These are phyloP conservation scores for Trebouxia sp. DNA, from an alignment of 139 green algal species.

Conservation along the genomic window DNA sequence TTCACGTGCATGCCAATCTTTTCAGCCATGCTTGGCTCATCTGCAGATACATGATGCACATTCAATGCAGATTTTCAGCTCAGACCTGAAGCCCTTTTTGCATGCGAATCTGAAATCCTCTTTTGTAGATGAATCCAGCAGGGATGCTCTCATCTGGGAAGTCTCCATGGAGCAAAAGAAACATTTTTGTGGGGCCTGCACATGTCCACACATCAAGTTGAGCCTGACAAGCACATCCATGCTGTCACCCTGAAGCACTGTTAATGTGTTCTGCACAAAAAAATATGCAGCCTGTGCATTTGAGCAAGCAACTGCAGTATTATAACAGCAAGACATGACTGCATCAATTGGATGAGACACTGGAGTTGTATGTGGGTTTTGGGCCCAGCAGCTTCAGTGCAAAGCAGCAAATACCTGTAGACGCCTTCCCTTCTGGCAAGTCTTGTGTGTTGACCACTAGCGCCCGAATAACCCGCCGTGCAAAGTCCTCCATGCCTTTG, in stretches of 20 bases:
- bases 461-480: conserved; percentile 1
- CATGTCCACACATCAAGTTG: background rate
- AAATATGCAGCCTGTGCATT: no score
- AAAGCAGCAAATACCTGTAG: conserved; percentile 7
- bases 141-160: background rate
- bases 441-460: conserved; percentile 23
- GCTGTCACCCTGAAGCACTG: no score
- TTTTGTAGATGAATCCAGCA: conserved; percentile 6
- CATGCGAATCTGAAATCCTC: conserved; percentile 26
- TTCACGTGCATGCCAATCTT: no score
- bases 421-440: conserved; percentile 28
- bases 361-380: no score
- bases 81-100: conserved; percentile 14
- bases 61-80: background rate
- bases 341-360: no score
- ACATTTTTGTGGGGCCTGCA: conserved; percentile 26
- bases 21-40: no score
- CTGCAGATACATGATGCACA: background rate
- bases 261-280: no score
- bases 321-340: no score
- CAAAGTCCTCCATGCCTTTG: background rate
- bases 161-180: background rate
- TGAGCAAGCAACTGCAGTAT: no score
- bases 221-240: background rate
- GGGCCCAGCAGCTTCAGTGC: background rate